Conservation (phyloP, 768 basidiomycete genomes). For the Tulasnella sp. region DNA sequence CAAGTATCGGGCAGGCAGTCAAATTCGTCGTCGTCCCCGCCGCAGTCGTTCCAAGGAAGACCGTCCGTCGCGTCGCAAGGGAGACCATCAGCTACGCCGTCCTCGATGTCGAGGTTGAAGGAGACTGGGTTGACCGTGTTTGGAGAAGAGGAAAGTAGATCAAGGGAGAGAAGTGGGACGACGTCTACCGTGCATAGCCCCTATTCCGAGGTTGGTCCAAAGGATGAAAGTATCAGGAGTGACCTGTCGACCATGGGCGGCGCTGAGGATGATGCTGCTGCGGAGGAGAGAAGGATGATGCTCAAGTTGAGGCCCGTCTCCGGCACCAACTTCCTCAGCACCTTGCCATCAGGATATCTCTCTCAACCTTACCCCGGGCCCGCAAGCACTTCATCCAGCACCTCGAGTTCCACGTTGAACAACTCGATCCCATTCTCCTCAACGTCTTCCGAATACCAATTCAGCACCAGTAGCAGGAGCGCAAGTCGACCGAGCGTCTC, state of each 20-base stretch:
- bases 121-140: background rate
- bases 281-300: background rate
- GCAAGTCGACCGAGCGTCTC: background rate
- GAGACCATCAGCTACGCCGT: no score
- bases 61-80: background rate
- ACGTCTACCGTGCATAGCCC: background rate
- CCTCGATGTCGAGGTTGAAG: background rate
- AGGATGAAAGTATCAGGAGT: background rate
- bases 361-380: background rate
- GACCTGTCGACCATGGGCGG: background rate
- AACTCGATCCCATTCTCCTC: background rate
- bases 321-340: background rate
- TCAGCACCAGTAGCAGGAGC: background rate
- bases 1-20: background rate
- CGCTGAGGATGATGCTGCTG: background rate
- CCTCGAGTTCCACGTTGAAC: background rate
- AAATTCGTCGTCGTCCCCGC: background rate
- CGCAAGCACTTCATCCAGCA: background rate
- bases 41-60: background rate
- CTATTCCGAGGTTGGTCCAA: background rate
- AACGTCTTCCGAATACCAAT: background rate
- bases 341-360: background rate
- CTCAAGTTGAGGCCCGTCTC: background rate
- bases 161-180: background rate
- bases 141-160: background rate